Base-by-base conservation (phyloP, 2,329 filamentous ascomycete species). In the Mollisiaceae sp. region DNA sequence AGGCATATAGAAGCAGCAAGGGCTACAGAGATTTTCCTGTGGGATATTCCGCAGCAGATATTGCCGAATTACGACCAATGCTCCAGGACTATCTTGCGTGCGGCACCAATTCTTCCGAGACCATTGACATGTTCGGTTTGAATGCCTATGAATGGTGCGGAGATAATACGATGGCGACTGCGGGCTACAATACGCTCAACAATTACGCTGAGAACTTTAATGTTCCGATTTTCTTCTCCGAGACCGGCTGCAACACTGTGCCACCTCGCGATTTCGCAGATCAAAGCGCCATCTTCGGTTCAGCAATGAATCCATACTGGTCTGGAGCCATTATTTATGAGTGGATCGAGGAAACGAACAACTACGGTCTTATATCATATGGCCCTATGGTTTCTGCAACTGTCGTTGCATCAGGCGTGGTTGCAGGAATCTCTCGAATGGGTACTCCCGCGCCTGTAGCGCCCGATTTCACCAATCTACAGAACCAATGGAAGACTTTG, bases 181-280 rank as follows among this genome's bases (percentile, higher is more conserved):
- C 92, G 2, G 92, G 91, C 64, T 97, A 97, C 79, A 75, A 81
- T 56, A 82, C 82, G 68, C 86, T 96, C 35, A 84, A 93, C 76
- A 77, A 82, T 61, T 88, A 90, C 69, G 88, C 91, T 6, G 83
- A 84, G 43, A 78, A 86, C 72, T 94, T 93, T 78, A 89, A 88
- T 56, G 87, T 96, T n/a, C 93, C 92, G 22, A 92, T 95, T 73
- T 94, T 93, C 82, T 92, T 97, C 79, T 94, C 91, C 39, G 93
- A 97, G 79, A 95, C 92, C 2, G 93, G 93, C 65, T 97, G 93
- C 83, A 94, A 91, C 75, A 83, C 81, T 6, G 82, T 83, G 0
- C 79, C 80, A 1, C 88, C 89, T 0, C 85, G 90, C 52, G 79
- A 82, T 1, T 93, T 91, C 75, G 82, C 82, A 27, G 90, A 97